These are phyloP conservation scores for Eucalyptus shirleyi DNA, from an alignment of 345 rosid genomes.

Conservation along the genomic window DNA sequence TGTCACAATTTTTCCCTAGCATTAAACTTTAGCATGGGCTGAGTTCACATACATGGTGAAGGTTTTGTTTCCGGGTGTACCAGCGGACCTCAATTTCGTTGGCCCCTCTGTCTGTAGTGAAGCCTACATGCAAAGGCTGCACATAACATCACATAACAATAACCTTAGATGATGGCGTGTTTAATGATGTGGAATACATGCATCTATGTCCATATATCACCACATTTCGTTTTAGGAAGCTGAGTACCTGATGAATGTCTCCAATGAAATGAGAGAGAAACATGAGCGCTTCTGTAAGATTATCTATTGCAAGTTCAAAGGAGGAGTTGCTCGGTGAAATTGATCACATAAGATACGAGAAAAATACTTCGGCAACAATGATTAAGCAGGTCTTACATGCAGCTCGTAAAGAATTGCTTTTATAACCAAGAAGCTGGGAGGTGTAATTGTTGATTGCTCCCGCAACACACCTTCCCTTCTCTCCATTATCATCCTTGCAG, in stretches of 20 bases:
- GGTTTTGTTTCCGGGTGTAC: conserved; percentile 65
- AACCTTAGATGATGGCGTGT: not conserved
- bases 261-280: conserved; percentile 85
- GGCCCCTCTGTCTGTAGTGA: conserved; percentile 72
- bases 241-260: conserved; percentile 75
- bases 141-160: not conserved
- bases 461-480: conserved; percentile 58
- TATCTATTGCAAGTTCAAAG: conserved; percentile 27
- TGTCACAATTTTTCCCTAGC: not conserved
- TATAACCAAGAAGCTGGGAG: conserved; percentile 65
- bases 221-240: not conserved
- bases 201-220: not conserved
- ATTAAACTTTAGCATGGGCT: not conserved
- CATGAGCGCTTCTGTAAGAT: conserved; percentile 85
- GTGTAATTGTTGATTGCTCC: conserved; percentile 93
- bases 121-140: conserved; percentile 80
- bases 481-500: conserved; percentile 67
- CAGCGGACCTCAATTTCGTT: conserved; percentile 78
- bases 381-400: conserved; percentile 21
- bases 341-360: not conserved
- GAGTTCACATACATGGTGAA: conserved; percentile 58
- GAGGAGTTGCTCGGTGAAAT: not conserved
- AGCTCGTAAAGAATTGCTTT: conserved; percentile 15
- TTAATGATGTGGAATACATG: not conserved
- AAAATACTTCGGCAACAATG: not conserved